Evolutionary conservation across 257 asterid species (phyloP), one percentile per base, ranked within the genome.

Genomic region (Plantago ovata): DNA sequence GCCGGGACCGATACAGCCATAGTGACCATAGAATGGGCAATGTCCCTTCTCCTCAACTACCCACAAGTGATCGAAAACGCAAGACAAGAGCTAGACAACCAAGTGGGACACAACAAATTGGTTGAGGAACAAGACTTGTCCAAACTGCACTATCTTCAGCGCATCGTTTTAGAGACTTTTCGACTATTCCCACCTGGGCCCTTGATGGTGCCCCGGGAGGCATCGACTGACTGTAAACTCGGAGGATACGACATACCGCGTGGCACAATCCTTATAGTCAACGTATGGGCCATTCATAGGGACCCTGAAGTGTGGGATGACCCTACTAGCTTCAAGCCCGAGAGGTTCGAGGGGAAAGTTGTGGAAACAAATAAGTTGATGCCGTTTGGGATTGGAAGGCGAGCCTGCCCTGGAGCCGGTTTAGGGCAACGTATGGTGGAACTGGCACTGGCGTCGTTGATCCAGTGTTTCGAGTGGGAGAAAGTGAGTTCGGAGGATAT

Each of bases 11-110:
- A 69, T 36, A 72, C 79, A 7, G 66, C 79, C 0, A 33, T 53
- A 0, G 63, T 49, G 44, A 68, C 74, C 20, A 28, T 77, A 7
- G 82, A 77, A 56, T 76, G 82, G 79, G 76, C 74, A 0, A 76
- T 76, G 82, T 58, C 79, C 3, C 73, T 60, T 19, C 38, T 77
- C 56, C 71, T 72, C 32, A 77, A 72, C 56, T 62, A 76, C 40
- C 78, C 82, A 0, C 32, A 62, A 0, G 59, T 32, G 10, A 58
- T 72, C 15, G 41, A 48, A n/a, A 73, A 65, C 45, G 82, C 71
- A 12, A 56, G 24, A 55, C 44, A 4, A 16, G 82, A 77, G 57
- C 12, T 77, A 4, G 68, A 72, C 15, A 40, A 67, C 12, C 45
- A 20, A 39, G 32, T 77, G 1, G 68, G 77, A 11, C 46, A 18